These are phyloP conservation scores for Phytophthora sansomeana DNA, from an alignment of 352 stramenopile genomes.

Conservation along the genomic window DNA sequence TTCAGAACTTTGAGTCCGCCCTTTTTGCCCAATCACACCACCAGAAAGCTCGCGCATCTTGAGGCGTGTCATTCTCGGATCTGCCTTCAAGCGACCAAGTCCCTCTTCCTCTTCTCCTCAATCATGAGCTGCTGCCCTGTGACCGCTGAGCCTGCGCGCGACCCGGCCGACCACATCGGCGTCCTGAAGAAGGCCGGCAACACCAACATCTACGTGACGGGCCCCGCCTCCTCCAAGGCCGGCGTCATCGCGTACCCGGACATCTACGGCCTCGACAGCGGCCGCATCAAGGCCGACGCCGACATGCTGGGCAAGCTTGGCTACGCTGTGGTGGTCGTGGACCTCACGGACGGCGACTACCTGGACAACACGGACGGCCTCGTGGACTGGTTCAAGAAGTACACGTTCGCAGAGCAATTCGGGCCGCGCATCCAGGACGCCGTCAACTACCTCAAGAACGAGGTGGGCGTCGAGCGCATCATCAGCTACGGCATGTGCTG, in stretches of 20 bases:
- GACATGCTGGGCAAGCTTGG: slow-evolving; percentile 77
- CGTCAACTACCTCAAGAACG: slow-evolving; percentile 72
- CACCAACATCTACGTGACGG: slow-evolving; percentile 80
- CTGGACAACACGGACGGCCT: slow-evolving; percentile 48
- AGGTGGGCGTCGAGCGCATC: slow-evolving; percentile 65
- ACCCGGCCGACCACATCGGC: slow-evolving; percentile 50
- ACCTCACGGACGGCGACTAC: slow-evolving; percentile 76
- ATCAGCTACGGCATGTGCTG: slow-evolving; percentile 88
- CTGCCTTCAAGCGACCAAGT: slow-evolving; percentile 5
- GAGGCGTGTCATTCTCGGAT: slow-evolving; percentile 28
- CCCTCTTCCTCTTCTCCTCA: neutral
- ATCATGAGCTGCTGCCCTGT: slow-evolving; percentile 83
- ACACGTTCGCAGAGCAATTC: slow-evolving; percentile 62
- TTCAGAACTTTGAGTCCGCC: slow-evolving; percentile 7
- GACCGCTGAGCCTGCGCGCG: slow-evolving; percentile 64
- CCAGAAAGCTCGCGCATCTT: slow-evolving; percentile 7
- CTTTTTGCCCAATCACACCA: slow-evolving; percentile 20
- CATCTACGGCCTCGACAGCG: slow-evolving; percentile 83
- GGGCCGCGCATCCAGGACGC: slow-evolving; percentile 72
- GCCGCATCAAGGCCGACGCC: slow-evolving; percentile 80
- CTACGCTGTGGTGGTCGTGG: slow-evolving; percentile 79
- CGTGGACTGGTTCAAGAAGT: slow-evolving; percentile 72
- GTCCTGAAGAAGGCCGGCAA: slow-evolving; percentile 73
- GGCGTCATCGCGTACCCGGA: slow-evolving; percentile 79
- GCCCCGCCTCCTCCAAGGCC: slow-evolving; percentile 65